These are phyloP conservation scores for Scutellaria galericulata DNA, from an alignment of 257 asterid species.

Conservation along the genomic window DNA sequence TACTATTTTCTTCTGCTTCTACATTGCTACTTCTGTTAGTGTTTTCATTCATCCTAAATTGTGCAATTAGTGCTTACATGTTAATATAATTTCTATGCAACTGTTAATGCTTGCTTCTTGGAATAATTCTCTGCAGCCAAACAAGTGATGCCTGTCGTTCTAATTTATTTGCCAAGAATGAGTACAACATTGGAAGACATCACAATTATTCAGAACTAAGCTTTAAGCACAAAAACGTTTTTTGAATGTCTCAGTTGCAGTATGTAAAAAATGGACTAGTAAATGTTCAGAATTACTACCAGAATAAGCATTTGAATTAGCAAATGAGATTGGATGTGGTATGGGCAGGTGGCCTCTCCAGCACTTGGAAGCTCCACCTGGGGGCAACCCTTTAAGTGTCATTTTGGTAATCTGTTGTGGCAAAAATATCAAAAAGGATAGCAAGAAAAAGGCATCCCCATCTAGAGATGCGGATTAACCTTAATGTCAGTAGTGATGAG, in stretches of 20 bases:
- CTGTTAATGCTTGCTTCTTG: constrained; percentile 10
- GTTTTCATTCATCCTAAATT: neutral
- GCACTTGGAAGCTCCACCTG: too few species aligned
- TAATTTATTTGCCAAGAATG: neutral
- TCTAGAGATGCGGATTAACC: too few species aligned
- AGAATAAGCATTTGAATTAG: too few species aligned
- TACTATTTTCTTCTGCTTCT: neutral
- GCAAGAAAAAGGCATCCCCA: too few species aligned
- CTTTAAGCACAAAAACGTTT: neutral
- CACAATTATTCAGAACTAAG: neutral
- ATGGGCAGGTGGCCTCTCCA: too few species aligned
- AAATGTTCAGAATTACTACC: neutral
- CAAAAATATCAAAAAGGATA: too few species aligned
- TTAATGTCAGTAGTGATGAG: too few species aligned
- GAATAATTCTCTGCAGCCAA: constrained; percentile 4
- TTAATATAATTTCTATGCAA: neutral
- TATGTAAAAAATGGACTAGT: neutral
- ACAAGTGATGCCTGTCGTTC: neutral
- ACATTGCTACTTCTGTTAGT: neutral
- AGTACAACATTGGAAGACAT: neutral
- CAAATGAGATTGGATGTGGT: too few species aligned
- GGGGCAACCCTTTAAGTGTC: too few species aligned
- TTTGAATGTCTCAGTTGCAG: neutral
- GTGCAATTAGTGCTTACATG: neutral
- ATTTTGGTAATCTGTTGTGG: too few species aligned